Base-by-base conservation (phyloP, 2,329 filamentous ascomycete genomes). In the Zelopaecilomyces penicillatus region DNA sequence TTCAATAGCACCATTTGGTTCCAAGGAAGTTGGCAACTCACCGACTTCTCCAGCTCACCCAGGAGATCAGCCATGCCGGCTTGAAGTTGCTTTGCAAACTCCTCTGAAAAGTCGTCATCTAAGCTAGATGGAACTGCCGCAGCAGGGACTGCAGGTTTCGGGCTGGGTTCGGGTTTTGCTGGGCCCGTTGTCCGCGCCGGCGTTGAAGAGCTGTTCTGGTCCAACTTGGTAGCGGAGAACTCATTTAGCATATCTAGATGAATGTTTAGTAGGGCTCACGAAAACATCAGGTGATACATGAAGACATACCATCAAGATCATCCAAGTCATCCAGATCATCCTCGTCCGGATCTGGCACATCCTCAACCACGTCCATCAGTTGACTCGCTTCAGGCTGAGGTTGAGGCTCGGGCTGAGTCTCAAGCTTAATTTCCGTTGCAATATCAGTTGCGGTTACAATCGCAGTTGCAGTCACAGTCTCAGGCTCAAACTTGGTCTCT, bases 291-390 rank as follows among this genome's bases (percentile, higher is more conserved):
- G n/a, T 12, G 19, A 19, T 19, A 19, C 6, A 19, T 31, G 34
- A 10, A 5, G 12, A 11, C 69, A 54, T 65, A 87, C 87, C 88
- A 66, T 98, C 93, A 37, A 98, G 71, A 58, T 97, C 93, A 58
- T 96, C 87, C 19, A 98, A 71, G 58, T 97, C 93, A 58, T 96
- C 87, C 19, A 93, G 70, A 54, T 93, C 87, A 64, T 93, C 93
- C 65, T 95, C 90, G 53, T 97, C 91, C 5, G 90, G 91, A 57
- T 96, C 91, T 19, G 89, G 83, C 11, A 85, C 81, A 53, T 85
- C 76, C 26, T 75, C 77, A 19, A 19, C 19, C 26, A 63, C 55
- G 11, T 55, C 47, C 36, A 55, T 52, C 37, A 39, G 53, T 31
- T 45, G 47, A 28, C 40, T 47, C 46, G 28, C 28, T 32, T 8